Evolutionary conservation across 805 yeast genomes (phyloP).

Genomic region (Dipodascopsis uninucleata): DNA sequence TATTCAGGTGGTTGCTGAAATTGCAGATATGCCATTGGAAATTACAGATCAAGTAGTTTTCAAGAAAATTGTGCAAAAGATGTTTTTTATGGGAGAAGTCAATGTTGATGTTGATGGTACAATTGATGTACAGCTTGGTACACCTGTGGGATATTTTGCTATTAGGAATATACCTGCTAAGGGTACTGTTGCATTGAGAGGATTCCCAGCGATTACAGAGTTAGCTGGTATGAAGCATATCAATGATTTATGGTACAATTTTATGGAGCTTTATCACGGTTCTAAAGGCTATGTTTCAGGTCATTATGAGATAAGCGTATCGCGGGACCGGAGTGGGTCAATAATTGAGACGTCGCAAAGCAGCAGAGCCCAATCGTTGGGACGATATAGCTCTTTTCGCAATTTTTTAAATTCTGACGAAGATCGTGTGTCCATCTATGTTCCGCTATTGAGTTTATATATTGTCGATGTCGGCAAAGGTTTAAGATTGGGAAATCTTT

Average conservation of each 20-base stretch:
- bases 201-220: constrained; percentile 2
- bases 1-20: constrained; percentile 26
- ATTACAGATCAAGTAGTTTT: constrained; percentile 27
- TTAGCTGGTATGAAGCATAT: neutral
- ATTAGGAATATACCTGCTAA: constrained; percentile 23
- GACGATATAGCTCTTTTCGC: neutral
- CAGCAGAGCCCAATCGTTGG: neutral
- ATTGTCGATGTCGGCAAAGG: too few relatives aligned
- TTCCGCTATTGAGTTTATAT: too few relatives aligned
- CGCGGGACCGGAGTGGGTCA: neutral
- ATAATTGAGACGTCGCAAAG: neutral
- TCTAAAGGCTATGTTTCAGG: neutral
- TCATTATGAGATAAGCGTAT: neutral
- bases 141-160: constrained; percentile 22
- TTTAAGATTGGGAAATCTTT: too few relatives aligned
- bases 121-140: constrained; percentile 23
- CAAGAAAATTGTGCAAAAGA: constrained; percentile 17
- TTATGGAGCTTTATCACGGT: neutral
- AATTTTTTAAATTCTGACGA: too few relatives aligned
- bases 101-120: constrained; percentile 24
- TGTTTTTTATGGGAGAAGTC: constrained; percentile 26
- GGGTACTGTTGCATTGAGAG: constrained; percentile 17
- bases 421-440: too few relatives aligned
- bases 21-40: constrained; percentile 26
- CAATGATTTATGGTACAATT: neutral